Conservation (phyloP, 495 filamentous ascomycete genomes). For the Lasiosphaeria ovina region DNA sequence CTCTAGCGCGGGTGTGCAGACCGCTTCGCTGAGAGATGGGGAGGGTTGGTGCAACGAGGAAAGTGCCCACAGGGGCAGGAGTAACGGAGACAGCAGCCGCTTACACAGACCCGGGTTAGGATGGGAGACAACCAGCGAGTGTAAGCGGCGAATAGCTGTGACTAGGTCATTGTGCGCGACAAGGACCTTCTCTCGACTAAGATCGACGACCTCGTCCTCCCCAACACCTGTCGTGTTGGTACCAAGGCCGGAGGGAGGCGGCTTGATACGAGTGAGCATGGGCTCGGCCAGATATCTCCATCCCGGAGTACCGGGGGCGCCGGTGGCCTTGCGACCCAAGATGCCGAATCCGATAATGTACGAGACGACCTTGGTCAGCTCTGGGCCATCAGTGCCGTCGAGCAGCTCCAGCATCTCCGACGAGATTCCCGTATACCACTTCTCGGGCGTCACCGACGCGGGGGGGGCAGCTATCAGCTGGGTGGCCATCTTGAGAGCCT, state of each 20-base stretch:
- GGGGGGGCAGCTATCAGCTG: constrained; percentile 64
- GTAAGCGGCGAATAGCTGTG: constrained; percentile 56
- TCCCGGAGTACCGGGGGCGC: constrained; percentile 67
- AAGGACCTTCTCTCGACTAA: constrained; percentile 39
- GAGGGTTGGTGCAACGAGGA: constrained; percentile 47
- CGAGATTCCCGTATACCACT: constrained; percentile 62
- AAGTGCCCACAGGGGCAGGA: constrained; percentile 70
- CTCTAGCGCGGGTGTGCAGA: constrained; percentile 38
- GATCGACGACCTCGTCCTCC: constrained; percentile 37
- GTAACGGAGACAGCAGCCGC: constrained; percentile 60
- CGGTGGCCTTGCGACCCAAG: constrained; percentile 61
- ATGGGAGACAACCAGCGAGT: constrained; percentile 60
- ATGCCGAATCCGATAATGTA: constrained; percentile 76
- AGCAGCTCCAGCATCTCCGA: constrained; percentile 67
- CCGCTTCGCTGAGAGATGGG: constrained; percentile 26
- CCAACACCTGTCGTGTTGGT: constrained; percentile 8
- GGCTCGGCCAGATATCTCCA: constrained; percentile 69
- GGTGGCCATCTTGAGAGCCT: constrained; percentile 66
- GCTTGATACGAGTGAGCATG: constrained; percentile 60
- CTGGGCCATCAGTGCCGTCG: constrained; percentile 61
- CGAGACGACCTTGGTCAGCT: constrained; percentile 63
- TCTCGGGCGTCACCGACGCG: constrained; percentile 50
- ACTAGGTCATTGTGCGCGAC: constrained; percentile 43
- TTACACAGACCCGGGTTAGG: constrained; percentile 73
- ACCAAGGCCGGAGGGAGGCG: constrained; percentile 30